These are phyloP conservation scores for Aureobasidium zeae DNA, from an alignment of 2,329 filamentous ascomycete genomes.

Conservation along the genomic window DNA sequence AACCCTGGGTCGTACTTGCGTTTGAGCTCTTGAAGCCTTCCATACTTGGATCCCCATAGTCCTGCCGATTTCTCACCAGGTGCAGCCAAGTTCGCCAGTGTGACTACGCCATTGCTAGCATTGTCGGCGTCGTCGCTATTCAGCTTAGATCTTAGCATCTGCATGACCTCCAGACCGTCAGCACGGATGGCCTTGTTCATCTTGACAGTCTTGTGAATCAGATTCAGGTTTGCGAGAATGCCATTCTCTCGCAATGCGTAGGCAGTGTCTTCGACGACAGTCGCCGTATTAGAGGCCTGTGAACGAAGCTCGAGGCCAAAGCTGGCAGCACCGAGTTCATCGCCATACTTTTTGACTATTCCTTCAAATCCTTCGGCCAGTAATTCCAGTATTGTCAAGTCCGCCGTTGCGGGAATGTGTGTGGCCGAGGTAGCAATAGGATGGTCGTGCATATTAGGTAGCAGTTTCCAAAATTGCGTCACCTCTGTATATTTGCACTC, in stretches of 20 bases:
- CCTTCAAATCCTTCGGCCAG: background rate
- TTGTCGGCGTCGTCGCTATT: background rate
- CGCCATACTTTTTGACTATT: background rate
- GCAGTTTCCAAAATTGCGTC: background rate
- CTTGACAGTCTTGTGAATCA: background rate
- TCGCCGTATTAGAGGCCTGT: background rate
- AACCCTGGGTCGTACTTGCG: slow-evolving; percentile 39
- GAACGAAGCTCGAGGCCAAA: background rate
- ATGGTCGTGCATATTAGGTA: background rate
- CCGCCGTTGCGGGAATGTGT: background rate
- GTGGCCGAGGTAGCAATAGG: background rate
- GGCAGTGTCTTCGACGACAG: background rate
- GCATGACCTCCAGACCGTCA: background rate
- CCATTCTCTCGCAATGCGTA: background rate
- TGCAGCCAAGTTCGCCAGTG: background rate
- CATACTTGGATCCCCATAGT: slow-evolving; percentile 39
- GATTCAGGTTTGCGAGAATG: background rate
- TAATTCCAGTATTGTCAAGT: background rate
- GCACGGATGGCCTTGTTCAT: background rate
- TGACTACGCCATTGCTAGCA: background rate
- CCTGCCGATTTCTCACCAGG: slow-evolving; percentile 21
- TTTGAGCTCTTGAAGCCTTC: slow-evolving; percentile 36
- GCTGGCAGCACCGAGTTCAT: background rate
- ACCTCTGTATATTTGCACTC: background rate
- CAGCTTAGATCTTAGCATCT: background rate